Evolutionary conservation across 2,329 filamentous ascomycete species (phyloP).

Genomic region (Arthrinium phaeospermum): DNA sequence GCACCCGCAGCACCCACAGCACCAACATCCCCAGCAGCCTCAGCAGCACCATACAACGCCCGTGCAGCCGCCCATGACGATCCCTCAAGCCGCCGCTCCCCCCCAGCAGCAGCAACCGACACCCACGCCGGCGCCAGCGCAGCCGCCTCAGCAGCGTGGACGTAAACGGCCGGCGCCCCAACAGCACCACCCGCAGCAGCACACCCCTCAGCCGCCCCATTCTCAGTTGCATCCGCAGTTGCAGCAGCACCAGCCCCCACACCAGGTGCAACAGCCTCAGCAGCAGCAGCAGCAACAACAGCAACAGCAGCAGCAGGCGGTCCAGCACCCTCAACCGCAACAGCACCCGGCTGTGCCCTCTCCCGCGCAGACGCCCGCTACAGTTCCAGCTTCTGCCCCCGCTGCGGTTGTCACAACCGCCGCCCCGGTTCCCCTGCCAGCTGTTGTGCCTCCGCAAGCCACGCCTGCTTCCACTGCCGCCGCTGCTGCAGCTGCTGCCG

Average conservation of each 20-base stretch:
- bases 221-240: slow-evolving; percentile 33
- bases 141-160: slow-evolving; percentile 38
- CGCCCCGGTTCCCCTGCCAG: slow-evolving; percentile 36
- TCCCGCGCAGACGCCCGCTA: slow-evolving; percentile 25
- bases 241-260: slow-evolving; percentile 22
- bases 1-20: slow-evolving; percentile 37
- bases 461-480: slow-evolving; percentile 30
- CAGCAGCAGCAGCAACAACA: slow-evolving; percentile 38
- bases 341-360: slow-evolving; percentile 23
- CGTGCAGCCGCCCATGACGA: slow-evolving; percentile 43
- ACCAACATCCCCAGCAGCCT: slow-evolving; percentile 33
- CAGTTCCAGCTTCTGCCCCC: slow-evolving; percentile 36
- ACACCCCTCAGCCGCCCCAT: slow-evolving; percentile 31
- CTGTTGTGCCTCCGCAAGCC: slow-evolving; percentile 37
- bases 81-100: slow-evolving; percentile 38
- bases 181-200: slow-evolving; percentile 36
- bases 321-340: slow-evolving; percentile 17
- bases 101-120: slow-evolving; percentile 43
- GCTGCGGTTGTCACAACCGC: slow-evolving; percentile 32
- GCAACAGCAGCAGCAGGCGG: slow-evolving; percentile 34
- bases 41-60: slow-evolving; percentile 43
- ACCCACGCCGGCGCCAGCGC: slow-evolving; percentile 41
- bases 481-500: slow-evolving; percentile 26
- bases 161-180: slow-evolving; percentile 43
- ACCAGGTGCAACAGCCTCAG: slow-evolving; percentile 33